Evolutionary conservation across 2,329 filamentous ascomycete genomes (phyloP).

Genomic region (Rachicladosporium sp.): DNA sequence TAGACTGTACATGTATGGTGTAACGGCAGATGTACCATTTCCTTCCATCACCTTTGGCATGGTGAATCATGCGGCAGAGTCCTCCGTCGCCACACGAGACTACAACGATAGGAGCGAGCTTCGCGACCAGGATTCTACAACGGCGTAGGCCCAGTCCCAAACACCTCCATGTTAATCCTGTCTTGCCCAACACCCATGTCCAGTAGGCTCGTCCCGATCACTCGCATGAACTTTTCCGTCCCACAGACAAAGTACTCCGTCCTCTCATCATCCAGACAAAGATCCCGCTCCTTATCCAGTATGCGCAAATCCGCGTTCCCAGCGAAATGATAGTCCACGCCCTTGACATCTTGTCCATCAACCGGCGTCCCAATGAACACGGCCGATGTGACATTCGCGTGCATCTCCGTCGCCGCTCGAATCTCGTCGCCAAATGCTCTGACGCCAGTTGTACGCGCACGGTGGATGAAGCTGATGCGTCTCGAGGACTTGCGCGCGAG

Average conservation of each 20-base stretch:
- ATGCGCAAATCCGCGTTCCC: conserved; percentile 48
- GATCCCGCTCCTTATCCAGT: conserved; percentile 38
- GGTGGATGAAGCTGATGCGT: conserved; percentile 53
- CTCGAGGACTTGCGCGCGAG: conserved; percentile 24
- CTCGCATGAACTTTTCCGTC: conserved; percentile 56
- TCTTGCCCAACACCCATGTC: conserved; percentile 40
- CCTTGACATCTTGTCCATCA: conserved; percentile 34
- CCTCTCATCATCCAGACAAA: conserved; percentile 43
- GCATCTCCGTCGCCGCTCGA: conserved; percentile 29
- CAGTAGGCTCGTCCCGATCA: conserved; percentile 41
- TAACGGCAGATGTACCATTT: too few species aligned
- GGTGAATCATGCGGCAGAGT: too few species aligned
- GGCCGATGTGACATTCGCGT: conserved; percentile 38
- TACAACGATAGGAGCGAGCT: too few species aligned
- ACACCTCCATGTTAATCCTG: conserved; percentile 14
- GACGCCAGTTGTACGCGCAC: conserved; percentile 37
- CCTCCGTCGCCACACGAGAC: too few species aligned
- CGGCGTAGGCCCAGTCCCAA: conserved; percentile 10
- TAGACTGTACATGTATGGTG: too few species aligned
- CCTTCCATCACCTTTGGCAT: too few species aligned
- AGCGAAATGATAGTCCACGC: conserved; percentile 46
- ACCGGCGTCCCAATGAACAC: conserved; percentile 46
- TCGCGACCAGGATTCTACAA: too few species aligned
- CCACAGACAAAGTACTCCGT: conserved; percentile 64
- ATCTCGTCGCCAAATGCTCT: conserved; percentile 46